These are phyloP conservation scores for Lyophyllum semitale DNA, from an alignment of 768 basidiomycete species.

Conservation along the genomic window DNA sequence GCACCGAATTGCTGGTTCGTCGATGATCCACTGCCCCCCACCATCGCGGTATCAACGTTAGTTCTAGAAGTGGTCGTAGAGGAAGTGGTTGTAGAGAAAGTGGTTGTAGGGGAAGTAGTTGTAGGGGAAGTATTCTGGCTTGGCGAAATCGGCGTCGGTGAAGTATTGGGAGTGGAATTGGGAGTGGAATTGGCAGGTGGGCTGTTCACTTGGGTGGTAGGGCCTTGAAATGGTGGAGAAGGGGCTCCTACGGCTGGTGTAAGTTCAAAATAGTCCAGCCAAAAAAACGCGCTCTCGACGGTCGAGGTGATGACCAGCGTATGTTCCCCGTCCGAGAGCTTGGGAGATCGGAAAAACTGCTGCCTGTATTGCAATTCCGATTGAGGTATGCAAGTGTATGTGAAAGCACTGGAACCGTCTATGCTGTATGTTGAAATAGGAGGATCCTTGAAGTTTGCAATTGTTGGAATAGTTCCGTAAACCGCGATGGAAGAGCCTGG, in stretches of 20 bases:
- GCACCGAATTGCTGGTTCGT: neutral
- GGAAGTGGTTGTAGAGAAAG: neutral
- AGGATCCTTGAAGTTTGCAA: neutral
- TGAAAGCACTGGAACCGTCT: conserved; percentile 3
- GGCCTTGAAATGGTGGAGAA: neutral
- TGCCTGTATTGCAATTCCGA: conserved; percentile 9
- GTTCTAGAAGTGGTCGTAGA: neutral
- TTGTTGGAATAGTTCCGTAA: conserved; percentile 13
- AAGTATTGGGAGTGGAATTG: neutral
- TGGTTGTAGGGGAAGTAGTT: neutral
- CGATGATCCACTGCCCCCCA: neutral
- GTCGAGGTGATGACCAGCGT: conserved; percentile 20
- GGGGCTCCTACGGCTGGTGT: neutral
- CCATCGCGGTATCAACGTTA: neutral
- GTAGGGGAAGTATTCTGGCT: neutral
- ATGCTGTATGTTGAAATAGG: conserved; percentile 12
- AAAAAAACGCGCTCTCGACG: conserved; percentile 12
- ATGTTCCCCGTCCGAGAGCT: conserved; percentile 17
- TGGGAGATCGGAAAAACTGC: conserved; percentile 16
- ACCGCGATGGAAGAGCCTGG: conserved; percentile 15
- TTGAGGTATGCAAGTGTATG: neutral
- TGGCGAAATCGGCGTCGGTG: neutral
- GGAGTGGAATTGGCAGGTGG: neutral
- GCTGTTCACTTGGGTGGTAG: neutral
- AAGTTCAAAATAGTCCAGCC: conserved; percentile 14